Conservation (phyloP, 805 yeast genomes). For the Naumovozyma baii region DNA sequence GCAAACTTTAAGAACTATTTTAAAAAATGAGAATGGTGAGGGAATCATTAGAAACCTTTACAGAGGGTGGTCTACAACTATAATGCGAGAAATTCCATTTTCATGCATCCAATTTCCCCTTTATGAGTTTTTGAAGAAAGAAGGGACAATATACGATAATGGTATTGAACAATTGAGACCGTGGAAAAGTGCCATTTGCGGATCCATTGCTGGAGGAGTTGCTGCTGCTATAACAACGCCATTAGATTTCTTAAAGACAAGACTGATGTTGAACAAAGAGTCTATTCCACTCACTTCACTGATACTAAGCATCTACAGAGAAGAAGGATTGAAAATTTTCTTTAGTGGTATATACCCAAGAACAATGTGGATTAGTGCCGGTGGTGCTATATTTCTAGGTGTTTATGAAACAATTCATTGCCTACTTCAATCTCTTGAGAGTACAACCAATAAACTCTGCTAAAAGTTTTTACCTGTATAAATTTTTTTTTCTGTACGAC, state of each 20-base stretch:
- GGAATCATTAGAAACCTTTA: constrained; percentile 72
- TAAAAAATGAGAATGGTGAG: constrained; percentile 62
- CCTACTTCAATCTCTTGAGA: constrained; percentile 1
- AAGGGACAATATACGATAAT: constrained; percentile 39
- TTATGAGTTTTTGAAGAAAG: constrained; percentile 69
- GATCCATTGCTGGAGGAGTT: constrained; percentile 71
- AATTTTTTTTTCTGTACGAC: too few species aligned
- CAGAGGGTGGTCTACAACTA: constrained; percentile 88
- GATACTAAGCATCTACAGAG: constrained; percentile 44
- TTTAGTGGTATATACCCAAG: constrained; percentile 87
- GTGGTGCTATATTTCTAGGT: constrained; percentile 96
- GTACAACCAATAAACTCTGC: neutral
- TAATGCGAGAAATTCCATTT: constrained; percentile 92
- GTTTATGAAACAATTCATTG: constrained; percentile 66
- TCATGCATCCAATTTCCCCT: constrained; percentile 93
- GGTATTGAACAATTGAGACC: constrained; percentile 32
- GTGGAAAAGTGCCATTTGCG: constrained; percentile 73
- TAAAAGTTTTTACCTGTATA: neutral
- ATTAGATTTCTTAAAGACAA: constrained; percentile 66
- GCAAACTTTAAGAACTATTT: constrained; percentile 54
- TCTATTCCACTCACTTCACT: constrained; percentile 38
- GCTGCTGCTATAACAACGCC: constrained; percentile 82
- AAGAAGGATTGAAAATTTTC: constrained; percentile 69
- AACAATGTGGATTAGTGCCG: constrained; percentile 95
- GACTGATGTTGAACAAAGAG: constrained; percentile 67